Base-by-base conservation (phyloP, 192 early-diverging fungal species). In the Podila horticola region DNA sequence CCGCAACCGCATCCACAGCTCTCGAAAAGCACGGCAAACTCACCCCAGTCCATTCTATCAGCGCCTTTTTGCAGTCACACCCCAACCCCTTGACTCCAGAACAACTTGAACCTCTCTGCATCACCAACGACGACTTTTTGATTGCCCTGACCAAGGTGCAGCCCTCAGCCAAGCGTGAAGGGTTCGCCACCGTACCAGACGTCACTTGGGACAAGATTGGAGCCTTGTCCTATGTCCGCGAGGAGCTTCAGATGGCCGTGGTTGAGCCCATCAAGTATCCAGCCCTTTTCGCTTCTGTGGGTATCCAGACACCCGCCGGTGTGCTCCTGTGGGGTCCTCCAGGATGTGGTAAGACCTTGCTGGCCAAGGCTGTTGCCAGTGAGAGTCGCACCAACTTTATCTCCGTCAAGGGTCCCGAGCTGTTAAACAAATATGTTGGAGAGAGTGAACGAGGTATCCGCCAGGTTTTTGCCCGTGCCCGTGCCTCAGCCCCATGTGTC, bases 361-460 rank as follows among this genome's bases (percentile, higher is more conserved):
- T 98, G 62, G 98, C 97, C 22, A 99, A 99, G 71, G 98, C 98
- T 6, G 96, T 99, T 60, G 97, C 98, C 2, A 99, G 95, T 79
- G 97, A 98, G 82, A 96, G 93, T 64, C 92, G 96, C 67, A 97
- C 95, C 74, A 99, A 98, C 85, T 99, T 99, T 74, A 96, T 99
- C 62, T 96, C 94, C 48, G 97, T 99, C 61, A 99, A 99, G 73
- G 98, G 98, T 9, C 97, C 97, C 15, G 98, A 99, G 75, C 84
- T 99, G 20, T 85, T 99, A 55, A 98, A 98, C 87, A 99, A 99
- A 87, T 99, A 98, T 71, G 98, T 99, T 3, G 98, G 98, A 59
- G 98, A 99, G 77, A 98, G 97, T 86, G 98, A 99, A 84, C 88
- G 97, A 30, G 96, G 95, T 6, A 92, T 99, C 20, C 92, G 98